Percentiles rank a stretch among this genome's conserved stretches.
These are phyloP conservation scores for Ogataea nonfermentans DNA, from an alignment of 805 yeast species.

Conservation along the genomic window DNA sequence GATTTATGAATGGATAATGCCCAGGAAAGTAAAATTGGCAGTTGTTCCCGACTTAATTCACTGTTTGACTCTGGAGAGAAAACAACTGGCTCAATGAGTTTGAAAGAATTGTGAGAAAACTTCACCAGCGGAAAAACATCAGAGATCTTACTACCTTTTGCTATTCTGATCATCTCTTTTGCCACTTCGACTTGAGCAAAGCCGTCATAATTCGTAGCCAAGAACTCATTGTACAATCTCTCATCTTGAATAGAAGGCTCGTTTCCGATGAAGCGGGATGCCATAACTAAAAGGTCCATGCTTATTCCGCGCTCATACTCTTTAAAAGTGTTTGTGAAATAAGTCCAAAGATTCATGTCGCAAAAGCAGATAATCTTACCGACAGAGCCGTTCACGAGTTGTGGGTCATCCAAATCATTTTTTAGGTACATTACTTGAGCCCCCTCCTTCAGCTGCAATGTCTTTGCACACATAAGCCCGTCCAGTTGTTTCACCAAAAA, in stretches of 20 bases:
- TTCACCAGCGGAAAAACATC: conserved; percentile 44
- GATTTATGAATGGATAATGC: conserved; percentile 82
- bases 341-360: conserved; percentile 28
- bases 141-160: conserved; percentile 19
- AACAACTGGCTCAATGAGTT: conserved; percentile 35
- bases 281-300: conserved; percentile 17
- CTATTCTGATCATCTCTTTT: conserved; percentile 24
- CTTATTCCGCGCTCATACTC: conserved; percentile 24
- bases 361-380: conserved; percentile 70
- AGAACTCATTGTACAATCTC: conserved; percentile 20
- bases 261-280: conserved; percentile 18
- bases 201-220: conserved; percentile 11
- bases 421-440: conserved; percentile 95
- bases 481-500: conserved; percentile 25
- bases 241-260: conserved; percentile 15
- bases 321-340: conserved; percentile 24
- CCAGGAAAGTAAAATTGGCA: conserved; percentile 77
- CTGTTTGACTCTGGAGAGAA: conserved; percentile 33
- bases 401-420: conserved; percentile 59
- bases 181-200: conserved; percentile 4
- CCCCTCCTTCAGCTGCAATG: conserved; percentile 65
- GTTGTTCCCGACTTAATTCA: conserved; percentile 46
- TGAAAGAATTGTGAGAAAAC: conserved; percentile 38
- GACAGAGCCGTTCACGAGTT: conserved; percentile 85
- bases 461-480: conserved; percentile 67